Percentiles rank a stretch among this genome's conserved stretches.
Evolutionary conservation across 345 rosid species (phyloP).

Genomic region (Syzygium grande): DNA sequence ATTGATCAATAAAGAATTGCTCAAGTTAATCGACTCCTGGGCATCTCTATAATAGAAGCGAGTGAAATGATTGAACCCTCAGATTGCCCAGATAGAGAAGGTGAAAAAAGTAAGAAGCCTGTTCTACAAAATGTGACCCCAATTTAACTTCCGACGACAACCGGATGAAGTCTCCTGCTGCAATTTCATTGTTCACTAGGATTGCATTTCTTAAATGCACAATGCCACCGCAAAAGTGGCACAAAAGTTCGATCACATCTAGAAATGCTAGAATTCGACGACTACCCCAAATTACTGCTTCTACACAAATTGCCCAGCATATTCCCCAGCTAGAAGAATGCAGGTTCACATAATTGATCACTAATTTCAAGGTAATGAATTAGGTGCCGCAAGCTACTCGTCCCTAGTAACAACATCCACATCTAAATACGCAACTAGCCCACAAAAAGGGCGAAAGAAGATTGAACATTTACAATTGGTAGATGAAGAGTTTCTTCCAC

Average conservation of each 20-base stretch:
- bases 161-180: neutral
- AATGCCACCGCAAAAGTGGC: neutral
- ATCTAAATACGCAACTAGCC: neutral
- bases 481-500: neutral
- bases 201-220: neutral
- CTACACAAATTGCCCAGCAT: neutral
- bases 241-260: neutral
- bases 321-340: neutral
- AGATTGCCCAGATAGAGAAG: neutral
- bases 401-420: neutral
- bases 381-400: neutral
- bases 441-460: neutral
- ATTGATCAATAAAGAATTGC: neutral
- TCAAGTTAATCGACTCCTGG: neutral
- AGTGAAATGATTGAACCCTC: neutral
- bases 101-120: neutral
- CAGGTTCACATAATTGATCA: neutral
- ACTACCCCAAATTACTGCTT: neutral
- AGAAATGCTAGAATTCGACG: neutral
- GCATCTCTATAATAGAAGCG: neutral
- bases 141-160: neutral
- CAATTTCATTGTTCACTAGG: neutral
- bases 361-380: neutral
- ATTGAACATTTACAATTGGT: slow-evolving; percentile 8
- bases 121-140: neutral